Evolutionary conservation across 2,329 filamentous ascomycete species (phyloP).

Genomic region (Pseudogymnoascus sp.): DNA sequence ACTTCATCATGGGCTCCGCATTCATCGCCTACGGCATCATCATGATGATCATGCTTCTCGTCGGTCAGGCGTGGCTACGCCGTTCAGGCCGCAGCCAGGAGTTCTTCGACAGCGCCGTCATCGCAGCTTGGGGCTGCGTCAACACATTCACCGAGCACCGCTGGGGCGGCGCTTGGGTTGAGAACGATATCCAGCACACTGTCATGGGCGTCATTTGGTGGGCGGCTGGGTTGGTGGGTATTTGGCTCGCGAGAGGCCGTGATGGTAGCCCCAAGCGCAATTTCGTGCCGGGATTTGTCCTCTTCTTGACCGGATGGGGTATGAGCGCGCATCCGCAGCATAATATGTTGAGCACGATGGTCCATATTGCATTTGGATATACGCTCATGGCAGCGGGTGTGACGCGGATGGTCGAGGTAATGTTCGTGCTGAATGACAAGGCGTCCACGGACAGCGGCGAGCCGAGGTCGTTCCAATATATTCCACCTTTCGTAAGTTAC

Average conservation of each 20-base stretch:
- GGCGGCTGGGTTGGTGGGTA: slow-evolving; percentile 80
- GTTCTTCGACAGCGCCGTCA: slow-evolving; percentile 89
- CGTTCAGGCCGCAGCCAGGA: slow-evolving; percentile 83
- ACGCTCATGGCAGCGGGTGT: slow-evolving; percentile 86
- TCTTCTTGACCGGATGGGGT: slow-evolving; percentile 86
- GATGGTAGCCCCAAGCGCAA: slow-evolving; percentile 85
- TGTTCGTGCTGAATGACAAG: slow-evolving; percentile 74
- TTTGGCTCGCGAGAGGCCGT: slow-evolving; percentile 82
- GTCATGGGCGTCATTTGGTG: slow-evolving; percentile 99
- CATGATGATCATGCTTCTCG: slow-evolving; percentile 75
- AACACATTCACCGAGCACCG: slow-evolving; percentile 98
- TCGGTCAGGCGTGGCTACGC: slow-evolving; percentile 80
- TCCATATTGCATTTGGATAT: slow-evolving; percentile 86
- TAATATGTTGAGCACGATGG: slow-evolving; percentile 74
- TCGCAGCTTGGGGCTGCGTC: slow-evolving; percentile 90
- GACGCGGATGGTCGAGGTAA: slow-evolving; percentile 80
- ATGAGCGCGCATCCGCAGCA: slow-evolving; percentile 90
- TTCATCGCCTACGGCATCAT: slow-evolving; percentile 92
- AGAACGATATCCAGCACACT: slow-evolving; percentile 94
- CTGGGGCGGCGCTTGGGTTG: slow-evolving; percentile 83
- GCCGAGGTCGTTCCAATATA: slow-evolving; percentile 63
- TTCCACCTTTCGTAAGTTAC: slow-evolving; percentile 59
- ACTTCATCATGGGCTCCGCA: slow-evolving; percentile 97
- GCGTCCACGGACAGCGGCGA: slow-evolving; percentile 60
- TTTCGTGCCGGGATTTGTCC: slow-evolving; percentile 83